Evolutionary conservation across 805 yeast species (phyloP), one percentile per base, ranked within the genome.

Genomic region (Metschnikowia bowlesiae): DNA sequence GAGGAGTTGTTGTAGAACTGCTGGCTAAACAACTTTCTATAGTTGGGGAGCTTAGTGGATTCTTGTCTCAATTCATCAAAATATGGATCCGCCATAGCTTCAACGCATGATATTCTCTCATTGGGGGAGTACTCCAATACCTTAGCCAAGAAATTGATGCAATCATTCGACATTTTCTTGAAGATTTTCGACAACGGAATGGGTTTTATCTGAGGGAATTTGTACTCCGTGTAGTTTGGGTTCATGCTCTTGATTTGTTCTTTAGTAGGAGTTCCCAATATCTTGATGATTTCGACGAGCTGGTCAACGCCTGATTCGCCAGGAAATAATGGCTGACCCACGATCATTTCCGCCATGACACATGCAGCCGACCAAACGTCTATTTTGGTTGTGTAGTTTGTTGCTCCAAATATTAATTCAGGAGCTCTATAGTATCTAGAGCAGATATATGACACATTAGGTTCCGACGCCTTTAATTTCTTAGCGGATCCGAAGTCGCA

Each of bases 301-400:
- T 94, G 99, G 67, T 94, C 99, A 52, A 94, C 92, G 36, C 99
- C 98, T 53, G 91, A 84, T 66, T 94, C 98, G 41, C 99, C 99
- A 10, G 99, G 99, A 72, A 94, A 94, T 57, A 94, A 74, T 11
- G 99, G 99, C 66, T 90, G 97, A 14, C 99, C 98, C 50, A 94
- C 78, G 55, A 91, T 82, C 62, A 94, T 74, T 71, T 94, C 99
- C 4, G 98, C 98, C 89, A 94, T 90, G 22, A 94, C 99, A 74
- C 99, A 94, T 18, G 96, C 97, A 11, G 96, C 89, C 11, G 96
- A 88, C 99, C 99, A 94, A 44, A 94, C 82, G 67, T 94, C 99
- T 57, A 94, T 94, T 68, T 92, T 91, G 31, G 97, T 90, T 7
- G 98, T 89, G 69, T 94, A 94, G 69, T 91, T 89, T 29, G 96